These are phyloP conservation scores for Candida boidinii DNA, from an alignment of 805 yeast species.

Conservation along the genomic window DNA sequence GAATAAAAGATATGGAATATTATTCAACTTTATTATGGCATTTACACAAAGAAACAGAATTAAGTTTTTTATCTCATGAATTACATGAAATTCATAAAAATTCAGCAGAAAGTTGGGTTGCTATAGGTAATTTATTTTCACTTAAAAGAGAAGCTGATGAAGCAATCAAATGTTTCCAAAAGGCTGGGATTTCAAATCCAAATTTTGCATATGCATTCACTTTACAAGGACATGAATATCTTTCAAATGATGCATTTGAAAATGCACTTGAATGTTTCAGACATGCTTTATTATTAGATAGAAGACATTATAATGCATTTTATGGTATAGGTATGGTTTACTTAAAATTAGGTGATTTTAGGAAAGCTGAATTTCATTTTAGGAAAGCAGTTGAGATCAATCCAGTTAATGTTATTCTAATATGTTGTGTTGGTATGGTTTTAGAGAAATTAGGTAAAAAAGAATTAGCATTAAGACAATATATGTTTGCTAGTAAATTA, in stretches of 20 bases:
- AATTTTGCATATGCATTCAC: slow-evolving; percentile 84
- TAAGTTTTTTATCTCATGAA: slow-evolving; percentile 80
- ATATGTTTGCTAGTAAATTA: slow-evolving; percentile 70
- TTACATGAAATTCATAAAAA: slow-evolving; percentile 52
- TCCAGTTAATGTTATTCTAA: slow-evolving; percentile 80
- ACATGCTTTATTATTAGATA: slow-evolving; percentile 65
- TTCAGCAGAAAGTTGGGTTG: slow-evolving; percentile 84
- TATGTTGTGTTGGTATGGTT: slow-evolving; percentile 93
- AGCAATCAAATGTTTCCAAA: slow-evolving; percentile 79
- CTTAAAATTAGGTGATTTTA: slow-evolving; percentile 75
- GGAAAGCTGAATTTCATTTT: slow-evolving; percentile 79
- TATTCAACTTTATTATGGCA: slow-evolving; percentile 93
- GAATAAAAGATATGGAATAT: slow-evolving; percentile 84
- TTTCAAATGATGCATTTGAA: slow-evolving; percentile 84
- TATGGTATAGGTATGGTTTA: slow-evolving; percentile 95
- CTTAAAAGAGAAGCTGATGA: slow-evolving; percentile 78
- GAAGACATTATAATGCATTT: slow-evolving; percentile 85
- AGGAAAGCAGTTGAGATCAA: slow-evolving; percentile 81
- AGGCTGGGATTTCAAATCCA: slow-evolving; percentile 56
- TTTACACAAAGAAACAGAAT: slow-evolving; percentile 66
- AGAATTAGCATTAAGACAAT: slow-evolving; percentile 70
- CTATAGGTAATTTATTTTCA: slow-evolving; percentile 83
- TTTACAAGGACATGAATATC: slow-evolving; percentile 86
- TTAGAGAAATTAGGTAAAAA: slow-evolving; percentile 65
- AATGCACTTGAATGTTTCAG: slow-evolving; percentile 80